Evolutionary conservation across 306 rosid species (phyloP), one percentile per base, ranked within the genome.

Genomic region (Abrus precatorius): DNA sequence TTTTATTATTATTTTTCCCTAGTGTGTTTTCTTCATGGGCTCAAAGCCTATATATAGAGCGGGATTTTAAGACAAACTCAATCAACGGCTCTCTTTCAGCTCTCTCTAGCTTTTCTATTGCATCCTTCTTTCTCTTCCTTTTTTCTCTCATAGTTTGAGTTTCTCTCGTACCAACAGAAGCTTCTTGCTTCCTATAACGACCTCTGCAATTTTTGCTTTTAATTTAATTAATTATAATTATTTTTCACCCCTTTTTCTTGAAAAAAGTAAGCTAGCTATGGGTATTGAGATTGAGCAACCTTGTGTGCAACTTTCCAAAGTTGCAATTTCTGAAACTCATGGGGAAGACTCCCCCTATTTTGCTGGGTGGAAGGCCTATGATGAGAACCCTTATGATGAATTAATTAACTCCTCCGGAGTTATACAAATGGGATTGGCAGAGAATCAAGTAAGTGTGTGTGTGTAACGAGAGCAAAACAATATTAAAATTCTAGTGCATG

Each of bases 331-430:
- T 33, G 87, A 88, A 4, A 91, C 98, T 59, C 98, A 94, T 45
- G 98, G 98, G 0, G 98, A 94, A 76, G 82, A 94, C 80, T 94
- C 98, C 0, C 97, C 99, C 6, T 95, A 95, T 13, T 95, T 95
- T 75, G 97, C 97, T 10, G 99, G 99, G 9, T 95, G 99, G 99
- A 95, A 91, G 89, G 97, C 94, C 8, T 95, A 95, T 59, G 97
- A 92, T 54, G 94, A 87, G 82, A 33, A 92, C 79, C 97, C 99
- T 70, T 95, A 95, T 30, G 48, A 95, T 59, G 88, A 91, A 53
- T 36, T 76, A 1, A 85, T 84, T 1, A 95, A 92, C 73, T 84
- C 97, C 20, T 81, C 89, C 0, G 99, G 99, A 0, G 97, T 95
- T 28, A 91, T 95, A 34, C 99, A 92, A 86, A 92, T 95, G 99